A percentile compares a stretch with the other conserved stretches of the same genome.
Conservation (phyloP, 2,329 filamentous ascomycete genomes). For the Trichoderma cornu-damae region DNA sequence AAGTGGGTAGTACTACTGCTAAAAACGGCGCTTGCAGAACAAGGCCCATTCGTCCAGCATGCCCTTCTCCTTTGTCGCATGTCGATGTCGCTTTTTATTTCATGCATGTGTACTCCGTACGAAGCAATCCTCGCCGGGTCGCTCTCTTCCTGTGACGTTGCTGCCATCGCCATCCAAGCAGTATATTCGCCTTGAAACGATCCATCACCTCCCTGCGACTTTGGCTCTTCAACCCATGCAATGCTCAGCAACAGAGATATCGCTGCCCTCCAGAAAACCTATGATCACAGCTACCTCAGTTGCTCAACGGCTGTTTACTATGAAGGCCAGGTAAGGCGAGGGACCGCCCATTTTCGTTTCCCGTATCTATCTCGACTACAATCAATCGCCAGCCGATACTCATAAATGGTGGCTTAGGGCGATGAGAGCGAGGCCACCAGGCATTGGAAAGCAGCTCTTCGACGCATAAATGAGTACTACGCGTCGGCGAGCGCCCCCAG, state of each 20-base stretch:
- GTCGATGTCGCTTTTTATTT: conserved; percentile 5
- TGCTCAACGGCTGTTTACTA: conserved; percentile 97
- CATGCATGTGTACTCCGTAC: background rate
- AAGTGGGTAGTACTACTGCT: background rate
- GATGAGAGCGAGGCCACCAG: conserved; percentile 87
- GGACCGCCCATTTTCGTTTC: background rate
- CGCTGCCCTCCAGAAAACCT: conserved; percentile 87
- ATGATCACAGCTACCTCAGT: conserved; percentile 91
- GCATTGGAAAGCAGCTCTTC: conserved; percentile 83
- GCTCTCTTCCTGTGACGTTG: background rate
- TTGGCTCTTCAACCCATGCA: conserved; percentile 25
- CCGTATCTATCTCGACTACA: background rate
- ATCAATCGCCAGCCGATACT: background rate
- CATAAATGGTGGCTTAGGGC: conserved; percentile 60
- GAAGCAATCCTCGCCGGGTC: background rate
- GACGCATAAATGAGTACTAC: conserved; percentile 83
- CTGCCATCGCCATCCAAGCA: background rate
- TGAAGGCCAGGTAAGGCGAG: conserved; percentile 69
- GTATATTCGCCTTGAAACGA: background rate
- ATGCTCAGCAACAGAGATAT: conserved; percentile 54
- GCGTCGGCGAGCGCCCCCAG: conserved; percentile 62
- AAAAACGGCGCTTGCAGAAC: background rate
- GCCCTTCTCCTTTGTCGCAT: too few species aligned
- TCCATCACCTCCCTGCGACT: background rate
- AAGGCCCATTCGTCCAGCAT: conserved; percentile 1